Percentiles rank a stretch among this genome's conserved stretches.
Conservation (phyloP, 2,329 filamentous ascomycete genomes). For the Colletotrichum tropicale region DNA sequence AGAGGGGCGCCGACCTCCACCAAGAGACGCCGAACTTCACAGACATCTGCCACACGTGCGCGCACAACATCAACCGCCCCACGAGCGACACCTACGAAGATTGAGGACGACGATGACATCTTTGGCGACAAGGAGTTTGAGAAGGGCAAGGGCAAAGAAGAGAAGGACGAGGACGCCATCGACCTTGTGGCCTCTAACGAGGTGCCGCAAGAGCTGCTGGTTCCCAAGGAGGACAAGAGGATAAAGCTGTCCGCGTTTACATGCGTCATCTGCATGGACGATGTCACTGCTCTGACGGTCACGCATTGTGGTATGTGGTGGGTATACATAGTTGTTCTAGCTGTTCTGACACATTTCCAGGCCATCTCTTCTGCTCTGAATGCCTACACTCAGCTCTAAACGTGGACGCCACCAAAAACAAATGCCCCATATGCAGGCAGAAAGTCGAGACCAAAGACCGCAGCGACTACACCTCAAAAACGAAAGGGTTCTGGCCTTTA, state of each 20-base stretch:
- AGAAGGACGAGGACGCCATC: constrained; percentile 32
- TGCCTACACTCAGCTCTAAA: constrained; percentile 66
- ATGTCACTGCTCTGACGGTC: constrained; percentile 60
- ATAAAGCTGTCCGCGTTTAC: constrained; percentile 62
- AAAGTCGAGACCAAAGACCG: constrained; percentile 56
- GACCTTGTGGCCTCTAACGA: constrained; percentile 49
- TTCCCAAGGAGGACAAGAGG: constrained; percentile 51
- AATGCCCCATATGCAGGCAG: constrained; percentile 68
- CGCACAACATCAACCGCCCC: constrained; percentile 29
- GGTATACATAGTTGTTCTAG: neutral
- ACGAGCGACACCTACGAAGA: neutral
- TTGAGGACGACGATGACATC: constrained; percentile 29
- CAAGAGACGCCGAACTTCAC: constrained; percentile 20
- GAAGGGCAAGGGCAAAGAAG: constrained; percentile 26
- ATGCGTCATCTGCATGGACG: constrained; percentile 73
- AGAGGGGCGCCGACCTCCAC: neutral
- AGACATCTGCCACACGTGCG: constrained; percentile 9
- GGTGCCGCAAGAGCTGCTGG: constrained; percentile 46
- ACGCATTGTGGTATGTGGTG: constrained; percentile 67
- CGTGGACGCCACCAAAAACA: constrained; percentile 58
- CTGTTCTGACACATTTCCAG: constrained; percentile 36
- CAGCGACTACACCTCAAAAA: constrained; percentile 44
- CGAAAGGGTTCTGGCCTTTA: constrained; percentile 61
- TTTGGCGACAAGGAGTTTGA: constrained; percentile 24
- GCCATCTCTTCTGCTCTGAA: constrained; percentile 68